Conservation (phyloP, 2,329 filamentous ascomycete genomes). For the Aureobasidium sp. region DNA sequence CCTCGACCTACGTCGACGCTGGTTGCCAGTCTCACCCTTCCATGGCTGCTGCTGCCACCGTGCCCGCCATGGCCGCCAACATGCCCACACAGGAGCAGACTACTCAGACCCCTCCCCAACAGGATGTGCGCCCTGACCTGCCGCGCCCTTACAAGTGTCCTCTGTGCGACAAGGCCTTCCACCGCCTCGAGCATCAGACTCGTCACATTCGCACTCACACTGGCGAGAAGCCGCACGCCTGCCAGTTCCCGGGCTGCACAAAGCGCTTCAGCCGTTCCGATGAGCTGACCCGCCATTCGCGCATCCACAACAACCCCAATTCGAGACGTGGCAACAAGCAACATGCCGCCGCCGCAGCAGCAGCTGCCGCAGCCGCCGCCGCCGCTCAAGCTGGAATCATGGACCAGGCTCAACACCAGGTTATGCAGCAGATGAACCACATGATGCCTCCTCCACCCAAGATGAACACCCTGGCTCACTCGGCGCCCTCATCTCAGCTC, state of each 20-base stretch:
- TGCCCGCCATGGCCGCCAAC: slow-evolving; percentile 41
- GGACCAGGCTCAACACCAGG: slow-evolving; percentile 34
- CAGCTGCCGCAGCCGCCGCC: slow-evolving; percentile 45
- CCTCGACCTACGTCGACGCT: slow-evolving; percentile 16
- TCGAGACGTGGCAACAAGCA: slow-evolving; percentile 87
- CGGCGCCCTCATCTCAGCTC: slow-evolving; percentile 76
- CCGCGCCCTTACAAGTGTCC: slow-evolving; percentile 98
- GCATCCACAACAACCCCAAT: slow-evolving; percentile 99
- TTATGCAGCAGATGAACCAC: slow-evolving; percentile 57
- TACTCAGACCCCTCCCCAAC: slow-evolving; percentile 42
- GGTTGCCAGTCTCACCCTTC: slow-evolving; percentile 11
- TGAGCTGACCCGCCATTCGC: slow-evolving; percentile 90
- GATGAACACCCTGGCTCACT: slow-evolving; percentile 67
- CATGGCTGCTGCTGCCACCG: slow-evolving; percentile 38
- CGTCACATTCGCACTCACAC: slow-evolving; percentile 94
- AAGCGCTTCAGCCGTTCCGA: slow-evolving; percentile 97
- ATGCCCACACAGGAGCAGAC: slow-evolving; percentile 57
- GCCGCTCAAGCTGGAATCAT: slow-evolving; percentile 37
- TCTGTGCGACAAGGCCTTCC: slow-evolving; percentile 96
- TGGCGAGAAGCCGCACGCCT: slow-evolving; percentile 95
- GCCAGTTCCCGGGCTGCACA: slow-evolving; percentile 88
- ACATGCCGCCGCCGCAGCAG: slow-evolving; percentile 50
- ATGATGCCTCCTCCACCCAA: slow-evolving; percentile 75
- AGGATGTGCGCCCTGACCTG: slow-evolving; percentile 67
- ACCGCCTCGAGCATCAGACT: slow-evolving; percentile 90